phyloP scores from a whole-genome alignment of 225 moss, liverwort and hornwort genomes.

The Ulota crispa region DNA sequence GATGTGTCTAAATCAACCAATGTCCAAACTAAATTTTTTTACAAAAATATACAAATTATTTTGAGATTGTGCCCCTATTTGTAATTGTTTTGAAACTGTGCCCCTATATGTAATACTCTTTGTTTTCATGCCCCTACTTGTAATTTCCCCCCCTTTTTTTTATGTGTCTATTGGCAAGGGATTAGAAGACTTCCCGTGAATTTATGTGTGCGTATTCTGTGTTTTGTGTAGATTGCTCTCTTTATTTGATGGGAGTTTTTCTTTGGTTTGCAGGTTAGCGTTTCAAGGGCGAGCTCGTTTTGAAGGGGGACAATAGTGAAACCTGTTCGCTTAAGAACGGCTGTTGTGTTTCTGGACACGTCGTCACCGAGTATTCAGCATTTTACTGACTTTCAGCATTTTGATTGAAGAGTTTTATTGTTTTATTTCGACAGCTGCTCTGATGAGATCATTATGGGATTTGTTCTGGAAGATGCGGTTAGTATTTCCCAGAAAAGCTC shows the following conservation, averaged over 20 bases:
- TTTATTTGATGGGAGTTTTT: neutral
- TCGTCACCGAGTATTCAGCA: neutral
- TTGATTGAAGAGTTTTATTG: neutral
- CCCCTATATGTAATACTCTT: too few species aligned
- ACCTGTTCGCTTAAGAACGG: neutral
- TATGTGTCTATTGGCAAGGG: neutral
- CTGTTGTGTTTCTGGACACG: neutral
- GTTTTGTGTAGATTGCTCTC: neutral
- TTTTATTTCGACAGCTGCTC: neutral
- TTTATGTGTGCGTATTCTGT: neutral
- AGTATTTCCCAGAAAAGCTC: neutral
- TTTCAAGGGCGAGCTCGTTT: neutral
- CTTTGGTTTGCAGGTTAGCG: constrained; percentile 14
- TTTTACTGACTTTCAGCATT: neutral
- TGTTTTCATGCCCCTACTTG: too few species aligned
- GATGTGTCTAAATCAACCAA: too few species aligned
- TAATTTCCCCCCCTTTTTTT: too few species aligned
- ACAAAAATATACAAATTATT: too few species aligned
- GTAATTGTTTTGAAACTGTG: too few species aligned
- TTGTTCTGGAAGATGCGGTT: neutral
- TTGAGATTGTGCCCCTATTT: too few species aligned
- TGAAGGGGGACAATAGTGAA: neutral
- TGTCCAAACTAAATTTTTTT: too few species aligned
- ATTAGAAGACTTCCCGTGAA: neutral
- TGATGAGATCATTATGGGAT: neutral